Percentiles rank a stretch among this genome's conserved stretches.
These are phyloP conservation scores for Cladosporium sp. DNA, from an alignment of 2,329 filamentous ascomycete genomes.

Conservation along the genomic window DNA sequence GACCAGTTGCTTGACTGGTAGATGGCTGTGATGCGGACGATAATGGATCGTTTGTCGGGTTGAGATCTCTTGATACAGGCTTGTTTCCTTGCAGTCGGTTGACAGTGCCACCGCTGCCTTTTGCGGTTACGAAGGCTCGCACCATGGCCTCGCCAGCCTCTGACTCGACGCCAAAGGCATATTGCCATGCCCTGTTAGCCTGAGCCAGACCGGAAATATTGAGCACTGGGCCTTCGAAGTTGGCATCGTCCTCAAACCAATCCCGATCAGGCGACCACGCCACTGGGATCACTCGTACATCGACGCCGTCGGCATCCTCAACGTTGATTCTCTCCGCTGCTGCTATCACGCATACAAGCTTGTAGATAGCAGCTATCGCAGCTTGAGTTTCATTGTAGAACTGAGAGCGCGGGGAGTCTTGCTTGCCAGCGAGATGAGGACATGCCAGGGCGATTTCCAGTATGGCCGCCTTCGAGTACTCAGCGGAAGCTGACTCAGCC, in stretches of 20 bases:
- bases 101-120: conserved; percentile 30
- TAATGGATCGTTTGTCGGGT: conserved; percentile 11
- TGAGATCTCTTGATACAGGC: conserved; percentile 19
- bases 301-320: conserved; percentile 66
- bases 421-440: conserved; percentile 54
- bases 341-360: conserved; percentile 69
- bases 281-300: conserved; percentile 70
- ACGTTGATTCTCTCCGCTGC: conserved; percentile 60
- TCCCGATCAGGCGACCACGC: conserved; percentile 48
- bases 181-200: conserved; percentile 56
- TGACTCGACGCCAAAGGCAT: conserved; percentile 62
- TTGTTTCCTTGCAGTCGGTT: conserved; percentile 33
- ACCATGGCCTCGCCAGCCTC: conserved; percentile 61
- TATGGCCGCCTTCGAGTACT: conserved; percentile 34
- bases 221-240: conserved; percentile 47
- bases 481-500: conserved; percentile 32
- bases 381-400: conserved; percentile 67
- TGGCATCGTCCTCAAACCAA: conserved; percentile 15
- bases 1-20: not conserved
- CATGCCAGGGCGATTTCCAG: conserved; percentile 61
- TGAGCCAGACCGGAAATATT: conserved; percentile 45
- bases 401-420: conserved; percentile 49
- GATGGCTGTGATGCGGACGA: not conserved
- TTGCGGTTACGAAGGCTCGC: conserved; percentile 37
- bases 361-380: conserved; percentile 74